Conservation (phyloP, 345 rosid species). For the Aquilaria sinensis region DNA sequence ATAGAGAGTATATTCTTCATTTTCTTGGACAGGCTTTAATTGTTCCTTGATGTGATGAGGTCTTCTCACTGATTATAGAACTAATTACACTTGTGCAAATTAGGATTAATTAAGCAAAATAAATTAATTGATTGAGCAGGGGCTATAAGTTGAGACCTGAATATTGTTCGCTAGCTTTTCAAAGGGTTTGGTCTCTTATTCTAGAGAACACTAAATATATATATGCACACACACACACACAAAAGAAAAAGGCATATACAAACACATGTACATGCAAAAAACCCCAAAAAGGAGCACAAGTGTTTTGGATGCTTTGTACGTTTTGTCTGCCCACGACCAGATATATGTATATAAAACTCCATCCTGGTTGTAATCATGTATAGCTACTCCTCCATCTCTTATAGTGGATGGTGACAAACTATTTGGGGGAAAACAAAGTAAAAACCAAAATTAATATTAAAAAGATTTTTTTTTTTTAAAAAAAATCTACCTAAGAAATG, state of each 20-base stretch:
- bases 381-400: conserved; percentile 6
- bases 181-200: background rate
- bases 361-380: conserved; percentile 52
- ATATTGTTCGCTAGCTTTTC: conserved; percentile 1
- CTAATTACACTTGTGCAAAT: background rate
- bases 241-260: conserved; percentile 5
- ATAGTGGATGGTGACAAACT: conserved; percentile 21
- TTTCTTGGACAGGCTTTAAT: background rate
- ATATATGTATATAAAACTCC: conserved; percentile 28
- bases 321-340: conserved; percentile 24
- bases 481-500: conserved; percentile 35
- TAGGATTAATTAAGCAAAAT: background rate
- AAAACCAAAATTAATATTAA: background rate
- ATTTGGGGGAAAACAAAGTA: conserved; percentile 10
- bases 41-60: conserved; percentile 11
- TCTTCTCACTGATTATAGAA: background rate
- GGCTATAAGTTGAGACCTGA: background rate
- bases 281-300: conserved; percentile 31
- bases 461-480: background rate
- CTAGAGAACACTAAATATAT: too few species aligned
- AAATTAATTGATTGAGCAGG: background rate
- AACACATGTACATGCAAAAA: conserved; percentile 34
- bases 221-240: too few species aligned
- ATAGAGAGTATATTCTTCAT: too few species aligned
- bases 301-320: conserved; percentile 18